Evolutionary conservation across 2,329 filamentous ascomycete species (phyloP), one percentile per base, ranked within the genome.

Genomic region (Decorospora gaudefroyi): DNA sequence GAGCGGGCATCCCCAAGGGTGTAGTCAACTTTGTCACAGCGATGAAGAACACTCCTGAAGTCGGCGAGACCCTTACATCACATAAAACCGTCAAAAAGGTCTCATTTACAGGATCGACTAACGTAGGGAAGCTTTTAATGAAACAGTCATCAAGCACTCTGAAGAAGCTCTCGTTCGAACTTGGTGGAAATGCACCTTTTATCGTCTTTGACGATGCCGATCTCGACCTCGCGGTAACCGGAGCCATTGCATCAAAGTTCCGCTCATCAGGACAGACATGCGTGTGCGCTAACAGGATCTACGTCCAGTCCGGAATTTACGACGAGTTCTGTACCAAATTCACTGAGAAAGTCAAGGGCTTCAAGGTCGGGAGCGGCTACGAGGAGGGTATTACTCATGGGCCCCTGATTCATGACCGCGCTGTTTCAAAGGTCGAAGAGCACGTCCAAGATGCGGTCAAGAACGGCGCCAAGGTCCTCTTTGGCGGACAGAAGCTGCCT

Each of bases 191-290:
- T 69, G 88, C 92, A 0, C 92, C 92, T 1, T 95, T 96, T 68
- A 96, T 97, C 56, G 90, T 97, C 22, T 97, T 97, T 65, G 90
- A 97, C 64, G 92, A 97, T 64, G 88, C 92, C 13, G 89, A 97
- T 65, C 74, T 97, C 13, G 91, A 96, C 46, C 75, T 77, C 4
- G 93, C 93, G 2, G 90, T 97, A 1, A 75, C 83, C 0, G 92
- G 91, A 17, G 90, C 90, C 33, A 81, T 97, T 40, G 76, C 85
- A 16, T 91, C 83, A 63, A 99, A 97, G 72, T 97, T 97, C 82
- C 87, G 93, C 41, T 90, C 86, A 25, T 95, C 89, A 0, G 93
- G 93, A 23, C 93, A 99, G 77, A 97, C 93, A 0, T 99, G 93
- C 70, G 91, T 97, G 4, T 78, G 76, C 53, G 77, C 77, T 17